Percentiles rank a stretch among this genome's conserved stretches.
Conservation (phyloP, 2,329 filamentous ascomycete genomes). For the Nemania bipapillata region DNA sequence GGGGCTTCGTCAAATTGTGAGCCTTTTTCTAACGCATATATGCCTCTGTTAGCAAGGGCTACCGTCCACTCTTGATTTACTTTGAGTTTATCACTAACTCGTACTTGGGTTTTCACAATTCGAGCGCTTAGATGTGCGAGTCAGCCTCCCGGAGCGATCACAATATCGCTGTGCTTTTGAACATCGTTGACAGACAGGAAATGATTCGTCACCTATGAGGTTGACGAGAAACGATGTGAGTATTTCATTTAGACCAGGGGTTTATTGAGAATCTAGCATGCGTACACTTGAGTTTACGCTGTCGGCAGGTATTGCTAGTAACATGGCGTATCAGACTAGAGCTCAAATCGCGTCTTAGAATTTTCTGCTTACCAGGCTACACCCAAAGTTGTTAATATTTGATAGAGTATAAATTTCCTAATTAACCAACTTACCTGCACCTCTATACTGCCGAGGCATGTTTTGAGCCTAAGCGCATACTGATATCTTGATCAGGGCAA, state of each 20-base stretch:
- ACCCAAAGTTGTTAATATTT: conserved; percentile 3
- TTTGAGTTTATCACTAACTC: background rate
- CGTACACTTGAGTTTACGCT: conserved; percentile 54
- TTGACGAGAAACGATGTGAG: background rate
- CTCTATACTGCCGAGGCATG: conserved; percentile 29
- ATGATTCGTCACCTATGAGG: conserved; percentile 49
- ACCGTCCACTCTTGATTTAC: background rate
- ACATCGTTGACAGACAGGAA: conserved; percentile 52
- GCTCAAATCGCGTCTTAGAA: background rate
- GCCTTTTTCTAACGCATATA: background rate
- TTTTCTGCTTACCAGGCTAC: conserved; percentile 29
- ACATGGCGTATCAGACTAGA: conserved; percentile 19
- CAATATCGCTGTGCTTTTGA: conserved; percentile 51
- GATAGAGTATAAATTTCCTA: background rate
- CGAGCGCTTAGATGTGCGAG: conserved; percentile 10
- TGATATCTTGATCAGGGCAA: background rate
- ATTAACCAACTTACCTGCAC: conserved; percentile 23
- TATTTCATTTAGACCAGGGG: background rate
- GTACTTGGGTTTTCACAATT: background rate
- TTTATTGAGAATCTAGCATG: background rate
- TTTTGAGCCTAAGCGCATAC: background rate
- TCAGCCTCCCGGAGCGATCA: conserved; percentile 46
- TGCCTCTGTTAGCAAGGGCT: background rate
- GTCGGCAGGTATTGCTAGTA: conserved; percentile 53
- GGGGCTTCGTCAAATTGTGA: conserved; percentile 39